A percentile compares a stretch with the other conserved stretches of the same genome.
phyloP scores from a whole-genome alignment of 2,329 filamentous ascomycete genomes.

The Chrysoporthe puriensis region DNA sequence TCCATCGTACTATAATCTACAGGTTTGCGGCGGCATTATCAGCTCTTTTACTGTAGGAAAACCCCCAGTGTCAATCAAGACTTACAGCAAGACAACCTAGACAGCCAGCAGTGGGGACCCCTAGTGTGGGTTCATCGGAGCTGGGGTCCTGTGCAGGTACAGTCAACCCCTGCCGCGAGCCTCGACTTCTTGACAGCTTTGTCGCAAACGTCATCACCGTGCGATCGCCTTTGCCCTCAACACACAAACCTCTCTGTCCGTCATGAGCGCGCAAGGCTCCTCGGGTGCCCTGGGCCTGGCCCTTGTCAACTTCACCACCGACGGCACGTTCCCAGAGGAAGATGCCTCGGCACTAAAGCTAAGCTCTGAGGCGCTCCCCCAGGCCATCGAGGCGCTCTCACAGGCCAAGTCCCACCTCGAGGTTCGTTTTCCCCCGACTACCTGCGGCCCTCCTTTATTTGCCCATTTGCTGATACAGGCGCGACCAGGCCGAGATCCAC shows the following conservation, averaged over 20 bases:
- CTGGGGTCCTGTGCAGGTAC: not conserved
- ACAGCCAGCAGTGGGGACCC: not conserved
- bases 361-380: conserved; percentile 41
- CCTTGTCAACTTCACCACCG: conserved; percentile 64
- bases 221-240: not conserved
- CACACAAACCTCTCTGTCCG: not conserved
- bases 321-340: conserved; percentile 53
- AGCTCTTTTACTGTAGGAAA: no score
- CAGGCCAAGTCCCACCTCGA: conserved; percentile 50
- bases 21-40: no score
- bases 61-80: no score
- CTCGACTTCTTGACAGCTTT: conserved; percentile 9
- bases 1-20: no score
- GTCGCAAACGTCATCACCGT: not conserved
- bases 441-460: not conserved
- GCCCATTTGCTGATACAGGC: not conserved
- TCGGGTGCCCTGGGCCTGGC: conserved; percentile 53
- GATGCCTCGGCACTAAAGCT: conserved; percentile 45
- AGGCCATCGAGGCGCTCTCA: conserved; percentile 46
- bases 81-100: no score
- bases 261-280: conserved; percentile 13
- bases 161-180: not conserved
- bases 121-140: not conserved
- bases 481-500: conserved; percentile 67
- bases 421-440: conserved; percentile 34